Evolutionary conservation across 2,329 filamentous ascomycete species (phyloP).

Genomic region (Sphaerulina populicola): DNA sequence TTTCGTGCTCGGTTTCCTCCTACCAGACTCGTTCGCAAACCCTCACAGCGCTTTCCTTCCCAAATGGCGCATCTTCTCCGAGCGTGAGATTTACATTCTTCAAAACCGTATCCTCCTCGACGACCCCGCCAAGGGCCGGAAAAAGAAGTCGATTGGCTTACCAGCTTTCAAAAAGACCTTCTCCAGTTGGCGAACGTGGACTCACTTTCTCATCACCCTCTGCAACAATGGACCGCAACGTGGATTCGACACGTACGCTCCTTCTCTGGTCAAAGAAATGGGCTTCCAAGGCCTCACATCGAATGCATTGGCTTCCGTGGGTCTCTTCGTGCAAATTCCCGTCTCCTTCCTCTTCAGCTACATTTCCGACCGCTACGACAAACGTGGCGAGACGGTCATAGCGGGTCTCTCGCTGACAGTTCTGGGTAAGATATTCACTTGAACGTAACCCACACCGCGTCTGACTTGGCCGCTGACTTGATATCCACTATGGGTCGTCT

Average conservation of each 20-base stretch:
- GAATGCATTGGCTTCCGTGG: conserved; percentile 32
- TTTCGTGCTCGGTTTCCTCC: conserved; percentile 30
- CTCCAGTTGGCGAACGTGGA: conserved; percentile 30
- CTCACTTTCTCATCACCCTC: conserved; percentile 31
- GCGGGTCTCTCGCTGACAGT: conserved; percentile 42
- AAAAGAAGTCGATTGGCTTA: conserved; percentile 28
- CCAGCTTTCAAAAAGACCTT: conserved; percentile 29
- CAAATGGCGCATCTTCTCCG: conserved; percentile 24
- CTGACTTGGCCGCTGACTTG: too few relatives aligned
- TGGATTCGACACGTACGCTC: conserved; percentile 31
- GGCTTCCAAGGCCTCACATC: conserved; percentile 27
- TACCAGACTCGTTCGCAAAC: conserved; percentile 29
- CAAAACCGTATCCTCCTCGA: conserved; percentile 26
- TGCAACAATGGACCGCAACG: conserved; percentile 29
- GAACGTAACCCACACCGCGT: too few relatives aligned
- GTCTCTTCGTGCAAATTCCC: conserved; percentile 38
- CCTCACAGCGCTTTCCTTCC: conserved; percentile 26
- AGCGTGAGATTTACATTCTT: conserved; percentile 29
- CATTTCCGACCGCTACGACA: conserved; percentile 46
- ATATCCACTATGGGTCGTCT: too few relatives aligned
- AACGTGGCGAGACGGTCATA: conserved; percentile 48
- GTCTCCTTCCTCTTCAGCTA: conserved; percentile 47
- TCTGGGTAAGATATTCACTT: conserved; percentile 21
- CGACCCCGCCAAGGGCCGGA: conserved; percentile 28
- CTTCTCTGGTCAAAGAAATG: conserved; percentile 27